Percentiles rank a stretch among this genome's conserved stretches.
phyloP scores from a whole-genome alignment of 345 rosid genomes.

The Boechera retrofracta region DNA sequence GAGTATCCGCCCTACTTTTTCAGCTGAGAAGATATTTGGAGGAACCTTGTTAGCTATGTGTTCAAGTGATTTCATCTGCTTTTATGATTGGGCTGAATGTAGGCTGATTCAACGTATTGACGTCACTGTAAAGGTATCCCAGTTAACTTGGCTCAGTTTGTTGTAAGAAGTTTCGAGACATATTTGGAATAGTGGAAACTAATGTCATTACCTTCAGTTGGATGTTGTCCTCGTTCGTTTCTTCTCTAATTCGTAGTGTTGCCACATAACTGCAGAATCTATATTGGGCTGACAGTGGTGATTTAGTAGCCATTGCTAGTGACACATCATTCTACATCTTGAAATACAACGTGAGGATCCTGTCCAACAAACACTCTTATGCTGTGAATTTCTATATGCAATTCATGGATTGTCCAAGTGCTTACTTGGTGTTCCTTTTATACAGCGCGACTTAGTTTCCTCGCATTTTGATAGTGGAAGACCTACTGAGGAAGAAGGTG shows the following conservation, averaged over 20 bases:
- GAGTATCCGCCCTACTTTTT: slow-evolving; percentile 92
- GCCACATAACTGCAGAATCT: slow-evolving; percentile 66
- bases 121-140: slow-evolving; percentile 88
- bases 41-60: slow-evolving; percentile 97
- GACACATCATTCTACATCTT: slow-evolving; percentile 96
- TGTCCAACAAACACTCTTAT: slow-evolving; percentile 7
- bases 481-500: slow-evolving; percentile 95
- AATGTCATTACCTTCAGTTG: slow-evolving; percentile 11
- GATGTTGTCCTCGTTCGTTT: slow-evolving; percentile 28
- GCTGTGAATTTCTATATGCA: slow-evolving; percentile 2
- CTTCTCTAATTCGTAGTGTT: slow-evolving; percentile 31
- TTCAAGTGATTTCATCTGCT: slow-evolving; percentile 96
- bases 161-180: slow-evolving; percentile 27
- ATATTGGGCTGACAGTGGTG: slow-evolving; percentile 99
- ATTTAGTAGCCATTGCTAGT: slow-evolving; percentile 94
- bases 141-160: slow-evolving; percentile 21
- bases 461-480: slow-evolving; percentile 88
- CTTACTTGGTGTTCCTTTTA: slow-evolving; percentile 34
- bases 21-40: slow-evolving; percentile 89
- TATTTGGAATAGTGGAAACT: slow-evolving; percentile 17
- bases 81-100: slow-evolving; percentile 99
- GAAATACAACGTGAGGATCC: slow-evolving; percentile 78
- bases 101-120: slow-evolving; percentile 96
- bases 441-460: slow-evolving; percentile 90
- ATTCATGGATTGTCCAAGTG: slow-evolving; percentile 20